Conservation (phyloP, 2,329 filamentous ascomycete genomes). For the Metarhizium anisopliae region DNA sequence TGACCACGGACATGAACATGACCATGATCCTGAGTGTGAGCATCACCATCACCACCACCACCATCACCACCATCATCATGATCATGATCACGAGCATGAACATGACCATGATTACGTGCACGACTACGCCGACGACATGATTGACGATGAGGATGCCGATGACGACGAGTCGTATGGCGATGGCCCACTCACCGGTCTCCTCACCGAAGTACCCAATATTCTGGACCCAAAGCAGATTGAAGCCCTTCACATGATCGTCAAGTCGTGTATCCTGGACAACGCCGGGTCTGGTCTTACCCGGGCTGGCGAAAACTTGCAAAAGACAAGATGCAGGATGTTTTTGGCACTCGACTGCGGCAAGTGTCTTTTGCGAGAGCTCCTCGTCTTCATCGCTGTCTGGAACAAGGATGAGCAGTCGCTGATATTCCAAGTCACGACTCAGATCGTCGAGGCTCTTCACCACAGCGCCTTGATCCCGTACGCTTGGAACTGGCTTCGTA, state of each 20-base stretch:
- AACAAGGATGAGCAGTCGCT: slow-evolving; percentile 88
- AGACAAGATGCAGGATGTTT: slow-evolving; percentile 81
- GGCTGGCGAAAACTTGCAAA: slow-evolving; percentile 75
- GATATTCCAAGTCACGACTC: slow-evolving; percentile 93
- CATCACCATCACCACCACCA: slow-evolving; percentile 20
- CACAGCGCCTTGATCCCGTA: slow-evolving; percentile 85
- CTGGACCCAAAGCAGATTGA: slow-evolving; percentile 93
- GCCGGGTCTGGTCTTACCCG: slow-evolving; percentile 58
- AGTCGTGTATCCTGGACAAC: slow-evolving; percentile 86
- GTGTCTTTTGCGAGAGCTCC: slow-evolving; percentile 78
- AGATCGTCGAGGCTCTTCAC: slow-evolving; percentile 89
- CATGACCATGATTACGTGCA: slow-evolving; percentile 26
- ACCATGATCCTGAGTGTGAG: slow-evolving; percentile 37
- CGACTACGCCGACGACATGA: slow-evolving; percentile 40
- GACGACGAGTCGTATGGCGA: slow-evolving; percentile 75
- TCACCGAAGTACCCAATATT: slow-evolving; percentile 92
- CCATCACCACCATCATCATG: slow-evolving; percentile 9
- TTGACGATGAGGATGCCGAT: slow-evolving; percentile 59
- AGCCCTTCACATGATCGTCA: slow-evolving; percentile 93
- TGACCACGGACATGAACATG: slow-evolving; percentile 12
- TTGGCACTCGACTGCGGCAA: slow-evolving; percentile 84
- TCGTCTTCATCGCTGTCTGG: slow-evolving; percentile 97
- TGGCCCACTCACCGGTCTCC: slow-evolving; percentile 69
- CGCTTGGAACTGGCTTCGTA: slow-evolving; percentile 83
- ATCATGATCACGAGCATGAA: slow-evolving; percentile 19